phyloP scores from a whole-genome alignment of 257 asterid genomes.

The Prunella vulgaris region DNA sequence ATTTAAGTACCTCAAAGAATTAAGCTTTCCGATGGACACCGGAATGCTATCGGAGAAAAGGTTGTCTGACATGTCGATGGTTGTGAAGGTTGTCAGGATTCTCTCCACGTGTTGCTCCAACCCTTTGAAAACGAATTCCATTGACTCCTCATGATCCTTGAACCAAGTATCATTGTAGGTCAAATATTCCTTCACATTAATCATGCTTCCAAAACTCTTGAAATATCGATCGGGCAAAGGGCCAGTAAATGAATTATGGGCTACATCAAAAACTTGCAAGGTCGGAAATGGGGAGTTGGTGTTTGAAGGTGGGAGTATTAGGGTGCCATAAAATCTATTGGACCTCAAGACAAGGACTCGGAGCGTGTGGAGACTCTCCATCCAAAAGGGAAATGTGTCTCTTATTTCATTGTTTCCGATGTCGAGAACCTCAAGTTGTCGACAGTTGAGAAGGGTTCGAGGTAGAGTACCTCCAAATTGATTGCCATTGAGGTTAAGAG shows the following conservation, averaged over 20 bases:
- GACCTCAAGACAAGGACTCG: conserved; percentile 25
- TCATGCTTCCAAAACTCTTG: conserved; percentile 17
- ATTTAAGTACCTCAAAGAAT: too few relatives aligned
- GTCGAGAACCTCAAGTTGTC: conserved; percentile 1
- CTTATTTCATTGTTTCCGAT: conserved; percentile 24
- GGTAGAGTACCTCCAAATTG: conserved; percentile 9
- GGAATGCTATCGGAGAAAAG: conserved; percentile 14
- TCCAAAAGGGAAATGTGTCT: conserved; percentile 28
- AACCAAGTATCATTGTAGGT: background rate
- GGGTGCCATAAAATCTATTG: conserved; percentile 9
- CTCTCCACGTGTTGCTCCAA: background rate
- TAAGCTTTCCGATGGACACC: background rate
- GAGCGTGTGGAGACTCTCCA: conserved; percentile 22
- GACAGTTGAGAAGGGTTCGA: conserved; percentile 21
- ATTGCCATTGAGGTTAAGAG: conserved; percentile 2
- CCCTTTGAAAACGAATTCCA: background rate
- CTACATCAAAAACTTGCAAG: conserved; percentile 23
- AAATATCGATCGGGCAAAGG: background rate
- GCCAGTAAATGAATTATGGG: background rate
- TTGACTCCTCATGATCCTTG: background rate
- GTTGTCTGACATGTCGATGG: conserved; percentile 20
- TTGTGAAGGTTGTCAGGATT: background rate
- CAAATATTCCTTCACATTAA: background rate
- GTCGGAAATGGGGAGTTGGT: background rate
- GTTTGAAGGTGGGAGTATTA: background rate